These are phyloP conservation scores for Plenodomus lindquistii DNA, from an alignment of 2,329 filamentous ascomycete species.

Conservation along the genomic window DNA sequence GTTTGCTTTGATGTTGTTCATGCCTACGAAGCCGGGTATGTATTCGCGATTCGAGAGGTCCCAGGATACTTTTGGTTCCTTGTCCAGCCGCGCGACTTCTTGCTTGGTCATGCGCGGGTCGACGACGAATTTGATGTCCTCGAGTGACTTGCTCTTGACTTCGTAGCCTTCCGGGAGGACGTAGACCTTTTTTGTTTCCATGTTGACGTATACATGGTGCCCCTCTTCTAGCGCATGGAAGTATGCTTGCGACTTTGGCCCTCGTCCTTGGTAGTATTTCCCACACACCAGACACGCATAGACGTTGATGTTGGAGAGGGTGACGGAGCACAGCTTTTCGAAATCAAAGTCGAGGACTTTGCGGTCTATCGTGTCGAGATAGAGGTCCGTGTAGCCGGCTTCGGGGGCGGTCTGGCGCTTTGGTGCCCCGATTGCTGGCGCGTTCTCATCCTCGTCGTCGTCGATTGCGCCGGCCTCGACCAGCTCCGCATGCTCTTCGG, in stretches of 20 bases:
- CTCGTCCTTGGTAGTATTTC: slow-evolving; percentile 95
- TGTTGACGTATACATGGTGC: slow-evolving; percentile 98
- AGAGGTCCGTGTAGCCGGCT: slow-evolving; percentile 91
- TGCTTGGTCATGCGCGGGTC: slow-evolving; percentile 82
- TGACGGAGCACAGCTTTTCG: slow-evolving; percentile 96
- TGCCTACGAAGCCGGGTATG: slow-evolving; percentile 90
- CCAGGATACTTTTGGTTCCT: slow-evolving; percentile 64
- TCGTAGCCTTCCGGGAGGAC: slow-evolving; percentile 96
- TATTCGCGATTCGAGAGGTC: slow-evolving; percentile 85
- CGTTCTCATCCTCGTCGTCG: slow-evolving; percentile 41
- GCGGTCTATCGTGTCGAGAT: slow-evolving; percentile 95
- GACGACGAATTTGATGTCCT: slow-evolving; percentile 97
- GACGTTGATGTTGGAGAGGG: slow-evolving; percentile 96
- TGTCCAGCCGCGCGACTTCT: slow-evolving; percentile 81
- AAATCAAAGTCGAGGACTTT: slow-evolving; percentile 96
- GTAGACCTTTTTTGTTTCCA: slow-evolving; percentile 88
- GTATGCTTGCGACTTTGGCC: slow-evolving; percentile 93
- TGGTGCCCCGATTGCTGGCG: slow-evolving; percentile 50
- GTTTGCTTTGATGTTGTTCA: slow-evolving; percentile 99
- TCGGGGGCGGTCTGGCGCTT: slow-evolving; percentile 76
- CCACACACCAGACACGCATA: slow-evolving; percentile 97
- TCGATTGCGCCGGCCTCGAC: slow-evolving; percentile 41
- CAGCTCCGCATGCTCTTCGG: slow-evolving; percentile 42
- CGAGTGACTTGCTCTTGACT: slow-evolving; percentile 88
- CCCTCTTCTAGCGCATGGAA: slow-evolving; percentile 94